Evolutionary conservation across 2,329 filamentous ascomycete genomes (phyloP).

Genomic region (Fusarium protoensiforme): DNA sequence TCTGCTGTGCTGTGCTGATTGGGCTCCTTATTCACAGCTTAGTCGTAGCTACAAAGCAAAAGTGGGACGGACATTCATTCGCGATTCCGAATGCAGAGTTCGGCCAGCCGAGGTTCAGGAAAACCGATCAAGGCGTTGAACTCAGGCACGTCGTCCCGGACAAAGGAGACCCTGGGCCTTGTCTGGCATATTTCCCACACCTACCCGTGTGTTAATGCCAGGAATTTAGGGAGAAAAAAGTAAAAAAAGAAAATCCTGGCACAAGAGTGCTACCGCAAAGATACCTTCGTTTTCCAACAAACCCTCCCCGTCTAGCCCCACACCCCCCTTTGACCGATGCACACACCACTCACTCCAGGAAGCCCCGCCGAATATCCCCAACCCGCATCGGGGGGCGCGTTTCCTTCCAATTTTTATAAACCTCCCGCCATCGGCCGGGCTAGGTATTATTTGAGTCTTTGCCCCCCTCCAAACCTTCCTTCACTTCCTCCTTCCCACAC

Average conservation of each 20-base stretch:
- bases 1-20: neutral
- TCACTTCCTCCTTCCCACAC: conserved; percentile 10
- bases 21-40: neutral
- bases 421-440: conserved; percentile 37
- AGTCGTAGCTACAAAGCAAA: neutral
- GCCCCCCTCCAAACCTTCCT: conserved; percentile 29
- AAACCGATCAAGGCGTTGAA: neutral
- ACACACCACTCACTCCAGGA: neutral
- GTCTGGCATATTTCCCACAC: neutral
- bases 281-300: neutral
- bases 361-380: conserved; percentile 33
- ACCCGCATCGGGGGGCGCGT: conserved; percentile 31
- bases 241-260: neutral
- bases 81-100: neutral
- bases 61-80: neutral
- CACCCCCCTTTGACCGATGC: conserved; percentile 16
- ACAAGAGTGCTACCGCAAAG: neutral
- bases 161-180: neutral
- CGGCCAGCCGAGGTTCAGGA: neutral
- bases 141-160: neutral
- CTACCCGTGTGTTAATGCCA: neutral
- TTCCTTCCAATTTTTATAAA: conserved; percentile 41
- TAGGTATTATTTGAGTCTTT: conserved; percentile 30
- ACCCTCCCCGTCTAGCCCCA: conserved; percentile 8
- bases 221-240: neutral